Evolutionary conservation across 495 filamentous ascomycete species (phyloP), one percentile per base, ranked within the genome.

Genomic region (Neurospora terricola): DNA sequence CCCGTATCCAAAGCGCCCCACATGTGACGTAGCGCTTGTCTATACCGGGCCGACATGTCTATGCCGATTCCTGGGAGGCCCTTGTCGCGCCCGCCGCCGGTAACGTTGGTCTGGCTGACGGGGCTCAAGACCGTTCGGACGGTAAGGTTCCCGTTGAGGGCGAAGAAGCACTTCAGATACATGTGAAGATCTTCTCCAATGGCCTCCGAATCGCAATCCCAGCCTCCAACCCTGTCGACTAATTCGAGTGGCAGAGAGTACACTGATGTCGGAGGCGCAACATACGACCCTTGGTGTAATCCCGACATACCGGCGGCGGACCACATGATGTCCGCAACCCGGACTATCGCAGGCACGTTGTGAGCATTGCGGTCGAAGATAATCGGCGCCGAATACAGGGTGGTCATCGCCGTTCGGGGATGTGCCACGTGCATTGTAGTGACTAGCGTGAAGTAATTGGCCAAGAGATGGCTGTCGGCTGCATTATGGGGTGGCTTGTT

Each of bases 181-280:
- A 92, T 92, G 80, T 92, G 90, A 78, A 92, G 81, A 75, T 92
- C 90, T 77, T 92, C 90, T 69, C 90, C 90, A 72, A 92, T 91
- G 16, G 90, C 89, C 43, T 89, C 89, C 6, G 87, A 84, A 72
- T 87, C 89, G 74, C 87, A 88, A 74, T 91, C 89, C 89, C 89
- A 91, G 37, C 89, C 89, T 9, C 88, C 87, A 23, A 91, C 90
- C 27, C 83, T 82, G 75, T 91, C 88, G 39, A 88, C 89, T 39
- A 92, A 78, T 27, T 85, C 80, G 21, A 92, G 84, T 0, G 90
- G 87, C 3, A 91, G 77, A 21, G 90, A 91, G 77, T 92, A 92
- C 27, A 91, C 90, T 2, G 89, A 91, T 0, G 90, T 92, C 1
- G 90, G 90, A 23, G 90, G 90, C 10, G 88, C 86, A 72, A 91